Conservation (phyloP, 257 asterid genomes). For the Rauvolfia tetraphylla region DNA sequence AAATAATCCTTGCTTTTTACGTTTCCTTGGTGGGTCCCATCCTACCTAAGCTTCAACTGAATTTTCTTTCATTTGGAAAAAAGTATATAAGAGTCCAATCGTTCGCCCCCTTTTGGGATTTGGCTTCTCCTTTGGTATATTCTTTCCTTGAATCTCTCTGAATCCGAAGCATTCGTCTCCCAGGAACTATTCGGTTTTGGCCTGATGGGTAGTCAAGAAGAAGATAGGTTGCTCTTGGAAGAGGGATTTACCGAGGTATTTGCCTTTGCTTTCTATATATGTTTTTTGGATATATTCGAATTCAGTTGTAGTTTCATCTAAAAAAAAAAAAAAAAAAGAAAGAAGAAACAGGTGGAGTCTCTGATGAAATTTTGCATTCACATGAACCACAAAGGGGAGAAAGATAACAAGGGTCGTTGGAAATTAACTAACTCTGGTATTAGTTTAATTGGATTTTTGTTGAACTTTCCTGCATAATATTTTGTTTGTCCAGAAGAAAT, state of each 20-base stretch:
- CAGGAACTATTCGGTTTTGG: background rate
- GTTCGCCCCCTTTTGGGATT: background rate
- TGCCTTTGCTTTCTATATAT: background rate
- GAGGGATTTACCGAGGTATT: constrained; percentile 55
- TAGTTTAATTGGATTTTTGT: background rate
- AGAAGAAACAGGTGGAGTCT: background rate
- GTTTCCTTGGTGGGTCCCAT: background rate
- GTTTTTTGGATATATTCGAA: background rate
- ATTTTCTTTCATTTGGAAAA: too few relatives aligned
- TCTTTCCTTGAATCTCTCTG: background rate
- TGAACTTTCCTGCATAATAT: background rate
- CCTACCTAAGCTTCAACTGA: background rate
- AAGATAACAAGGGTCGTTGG: background rate
- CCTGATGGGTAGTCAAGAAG: constrained; percentile 59
- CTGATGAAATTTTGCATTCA: background rate
- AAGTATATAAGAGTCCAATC: too few relatives aligned
- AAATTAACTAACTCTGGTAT: background rate
- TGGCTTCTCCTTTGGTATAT: background rate
- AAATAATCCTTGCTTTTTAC: too few relatives aligned
- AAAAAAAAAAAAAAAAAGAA: background rate
- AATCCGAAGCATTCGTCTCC: background rate
- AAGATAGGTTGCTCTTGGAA: constrained; percentile 57
- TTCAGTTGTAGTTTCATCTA: background rate
- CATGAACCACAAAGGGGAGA: background rate
- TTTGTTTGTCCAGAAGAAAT: background rate